These are phyloP conservation scores for Trichoderma pleuroti DNA, from an alignment of 2,329 filamentous ascomycete genomes.

Conservation along the genomic window DNA sequence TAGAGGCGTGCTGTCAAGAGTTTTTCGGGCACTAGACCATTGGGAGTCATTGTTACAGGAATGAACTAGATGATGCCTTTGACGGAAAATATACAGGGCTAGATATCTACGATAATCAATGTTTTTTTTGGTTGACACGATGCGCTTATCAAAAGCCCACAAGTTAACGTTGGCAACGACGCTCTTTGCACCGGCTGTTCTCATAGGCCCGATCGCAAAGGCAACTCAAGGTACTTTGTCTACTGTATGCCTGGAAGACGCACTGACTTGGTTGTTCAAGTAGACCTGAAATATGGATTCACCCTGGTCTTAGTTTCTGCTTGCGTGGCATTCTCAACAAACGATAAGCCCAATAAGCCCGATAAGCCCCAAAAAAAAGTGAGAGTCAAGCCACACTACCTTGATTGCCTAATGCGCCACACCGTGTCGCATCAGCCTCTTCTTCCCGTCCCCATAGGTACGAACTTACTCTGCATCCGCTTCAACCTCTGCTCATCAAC, in stretches of 20 bases:
- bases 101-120: constrained; percentile 18
- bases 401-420: neutral
- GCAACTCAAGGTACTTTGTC: neutral
- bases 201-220: neutral
- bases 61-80: constrained; percentile 14
- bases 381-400: neutral
- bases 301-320: neutral
- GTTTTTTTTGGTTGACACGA: constrained; percentile 1
- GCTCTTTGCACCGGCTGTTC: neutral
- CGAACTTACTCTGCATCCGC: neutral
- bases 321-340: constrained; percentile 18
- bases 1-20: constrained; percentile 15
- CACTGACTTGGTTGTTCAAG: neutral
- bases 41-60: constrained; percentile 6
- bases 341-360: neutral
- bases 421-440: constrained; percentile 14
- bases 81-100: constrained; percentile 11
- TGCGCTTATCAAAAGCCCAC: neutral
- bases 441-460: neutral
- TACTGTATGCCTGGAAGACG: neutral
- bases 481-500: neutral
- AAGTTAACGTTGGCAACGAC: neutral
- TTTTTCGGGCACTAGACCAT: constrained; percentile 11
- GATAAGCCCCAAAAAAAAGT: neutral
- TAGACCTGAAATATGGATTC: neutral